These are phyloP conservation scores for Phylloporus sp. DNA, from an alignment of 768 basidiomycete genomes.

Conservation along the genomic window DNA sequence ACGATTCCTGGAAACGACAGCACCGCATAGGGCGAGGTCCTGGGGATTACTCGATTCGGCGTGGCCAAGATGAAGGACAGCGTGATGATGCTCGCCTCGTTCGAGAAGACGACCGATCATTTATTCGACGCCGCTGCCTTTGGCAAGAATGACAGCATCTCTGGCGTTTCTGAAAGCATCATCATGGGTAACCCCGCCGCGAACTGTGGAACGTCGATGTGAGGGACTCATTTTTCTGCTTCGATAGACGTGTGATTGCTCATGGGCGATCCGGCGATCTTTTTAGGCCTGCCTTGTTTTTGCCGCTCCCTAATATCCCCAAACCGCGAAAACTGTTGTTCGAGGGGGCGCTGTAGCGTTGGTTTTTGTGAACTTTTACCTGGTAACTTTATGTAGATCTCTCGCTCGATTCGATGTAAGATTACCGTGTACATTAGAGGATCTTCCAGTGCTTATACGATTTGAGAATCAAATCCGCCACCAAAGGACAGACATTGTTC, in stretches of 20 bases:
- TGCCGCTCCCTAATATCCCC: slow-evolving; percentile 29
- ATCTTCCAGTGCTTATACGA: too few relatives aligned
- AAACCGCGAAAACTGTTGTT: slow-evolving; percentile 35
- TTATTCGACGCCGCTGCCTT: slow-evolving; percentile 96
- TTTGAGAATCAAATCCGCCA: too few relatives aligned
- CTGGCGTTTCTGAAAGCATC: slow-evolving; percentile 98
- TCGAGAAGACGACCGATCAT: slow-evolving; percentile 99
- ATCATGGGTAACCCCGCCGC: slow-evolving; percentile 98
- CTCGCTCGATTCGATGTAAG: too few relatives aligned
- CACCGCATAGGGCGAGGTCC: slow-evolving; percentile 76
- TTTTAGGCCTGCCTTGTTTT: slow-evolving; percentile 36
- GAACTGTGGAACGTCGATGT: slow-evolving; percentile 94
- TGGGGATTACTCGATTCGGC: slow-evolving; percentile 98
- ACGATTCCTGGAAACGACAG: neutral
- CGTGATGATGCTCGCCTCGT: slow-evolving; percentile 97
- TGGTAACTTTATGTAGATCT: too few relatives aligned
- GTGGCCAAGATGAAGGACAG: slow-evolving; percentile 99
- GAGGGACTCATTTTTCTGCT: slow-evolving; percentile 24
- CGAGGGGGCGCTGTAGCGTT: slow-evolving; percentile 28
- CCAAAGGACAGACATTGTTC: too few relatives aligned
- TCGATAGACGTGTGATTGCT: neutral
- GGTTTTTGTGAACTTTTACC: neutral
- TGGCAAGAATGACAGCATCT: slow-evolving; percentile 91
- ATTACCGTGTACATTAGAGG: neutral
- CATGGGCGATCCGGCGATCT: slow-evolving; percentile 1